Percentiles rank a stretch among this genome's conserved stretches.
These are phyloP conservation scores for Eimeria brunetti DNA, from an alignment of 169 alveolate genomes.

Conservation along the genomic window DNA sequence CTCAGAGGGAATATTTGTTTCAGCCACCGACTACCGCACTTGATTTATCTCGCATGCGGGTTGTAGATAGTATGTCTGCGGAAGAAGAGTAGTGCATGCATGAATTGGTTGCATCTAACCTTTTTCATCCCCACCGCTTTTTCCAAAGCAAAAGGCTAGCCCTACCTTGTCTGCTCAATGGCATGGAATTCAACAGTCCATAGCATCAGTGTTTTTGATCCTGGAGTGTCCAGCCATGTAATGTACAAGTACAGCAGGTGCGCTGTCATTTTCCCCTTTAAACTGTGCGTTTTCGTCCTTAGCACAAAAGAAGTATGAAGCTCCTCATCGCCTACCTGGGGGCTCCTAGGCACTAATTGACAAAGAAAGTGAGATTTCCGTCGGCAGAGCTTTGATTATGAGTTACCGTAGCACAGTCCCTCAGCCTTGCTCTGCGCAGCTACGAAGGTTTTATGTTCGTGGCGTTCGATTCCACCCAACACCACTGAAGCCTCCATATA, in stretches of 20 bases:
- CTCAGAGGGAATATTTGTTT: background rate
- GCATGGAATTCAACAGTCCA: background rate
- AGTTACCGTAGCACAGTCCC: background rate
- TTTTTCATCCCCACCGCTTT: background rate
- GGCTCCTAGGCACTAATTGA: background rate
- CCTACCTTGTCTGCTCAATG: background rate
- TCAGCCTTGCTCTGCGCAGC: background rate
- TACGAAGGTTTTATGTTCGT: background rate
- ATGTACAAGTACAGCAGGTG: background rate
- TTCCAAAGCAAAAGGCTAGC: background rate
- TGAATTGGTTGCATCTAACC: background rate
- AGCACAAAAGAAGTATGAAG: background rate
- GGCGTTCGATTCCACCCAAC: background rate
- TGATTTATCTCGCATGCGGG: background rate
- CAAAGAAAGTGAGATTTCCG: background rate
- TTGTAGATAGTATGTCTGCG: conserved; percentile 7
- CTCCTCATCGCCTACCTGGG: background rate
- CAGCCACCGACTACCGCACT: background rate
- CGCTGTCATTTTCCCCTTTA: background rate
- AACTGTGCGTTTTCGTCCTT: background rate
- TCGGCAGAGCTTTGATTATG: background rate
- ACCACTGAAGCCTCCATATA: background rate
- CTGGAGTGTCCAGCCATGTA: background rate
- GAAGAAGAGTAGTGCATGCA: background rate
- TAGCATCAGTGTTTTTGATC: no score